Percentiles rank a stretch among this genome's conserved stretches.
phyloP scores from a whole-genome alignment of 2,329 filamentous ascomycete genomes.

The Calonectria henricotiae region DNA sequence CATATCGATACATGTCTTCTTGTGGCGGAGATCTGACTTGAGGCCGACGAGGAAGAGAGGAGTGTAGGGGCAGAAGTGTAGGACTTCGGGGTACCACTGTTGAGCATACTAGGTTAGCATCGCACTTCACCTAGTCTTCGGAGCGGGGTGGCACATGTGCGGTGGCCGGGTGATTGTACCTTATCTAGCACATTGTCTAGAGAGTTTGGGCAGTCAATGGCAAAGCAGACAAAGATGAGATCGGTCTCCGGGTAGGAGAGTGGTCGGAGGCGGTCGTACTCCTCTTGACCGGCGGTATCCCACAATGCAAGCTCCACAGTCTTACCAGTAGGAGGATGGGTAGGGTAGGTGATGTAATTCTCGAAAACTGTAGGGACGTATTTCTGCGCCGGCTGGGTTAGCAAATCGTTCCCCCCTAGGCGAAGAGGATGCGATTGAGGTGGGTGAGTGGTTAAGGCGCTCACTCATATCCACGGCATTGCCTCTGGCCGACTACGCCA shows the following conservation, averaged over 20 bases:
- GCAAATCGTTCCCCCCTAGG: background rate
- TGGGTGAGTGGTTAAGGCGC: background rate
- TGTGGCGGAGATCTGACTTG: conserved; percentile 96
- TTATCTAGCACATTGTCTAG: conserved; percentile 99
- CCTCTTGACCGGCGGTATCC: conserved; percentile 99
- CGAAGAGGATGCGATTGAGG: background rate
- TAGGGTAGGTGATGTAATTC: conserved; percentile 99
- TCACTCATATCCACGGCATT: background rate
- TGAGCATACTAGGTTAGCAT: conserved; percentile 29
- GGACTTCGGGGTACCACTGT: conserved; percentile 98
- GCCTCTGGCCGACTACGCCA: background rate
- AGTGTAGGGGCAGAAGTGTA: conserved; percentile 98
- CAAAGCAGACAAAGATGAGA: conserved; percentile 98
- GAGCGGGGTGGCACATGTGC: conserved; percentile 33
- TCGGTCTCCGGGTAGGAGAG: conserved; percentile 99
- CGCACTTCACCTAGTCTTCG: conserved; percentile 43
- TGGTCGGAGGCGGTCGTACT: conserved; percentile 96
- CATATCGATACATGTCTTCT: conserved; percentile 97
- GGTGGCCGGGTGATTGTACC: conserved; percentile 67
- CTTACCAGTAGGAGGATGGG: conserved; percentile 90
- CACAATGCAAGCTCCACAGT: conserved; percentile 96
- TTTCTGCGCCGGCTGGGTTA: conserved; percentile 76
- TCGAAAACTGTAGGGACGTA: conserved; percentile 99
- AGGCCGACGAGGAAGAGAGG: conserved; percentile 96
- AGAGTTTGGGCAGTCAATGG: conserved; percentile 98